Conservation (phyloP, 768 basidiomycete genomes). For the Lentinus tigrinus region DNA sequence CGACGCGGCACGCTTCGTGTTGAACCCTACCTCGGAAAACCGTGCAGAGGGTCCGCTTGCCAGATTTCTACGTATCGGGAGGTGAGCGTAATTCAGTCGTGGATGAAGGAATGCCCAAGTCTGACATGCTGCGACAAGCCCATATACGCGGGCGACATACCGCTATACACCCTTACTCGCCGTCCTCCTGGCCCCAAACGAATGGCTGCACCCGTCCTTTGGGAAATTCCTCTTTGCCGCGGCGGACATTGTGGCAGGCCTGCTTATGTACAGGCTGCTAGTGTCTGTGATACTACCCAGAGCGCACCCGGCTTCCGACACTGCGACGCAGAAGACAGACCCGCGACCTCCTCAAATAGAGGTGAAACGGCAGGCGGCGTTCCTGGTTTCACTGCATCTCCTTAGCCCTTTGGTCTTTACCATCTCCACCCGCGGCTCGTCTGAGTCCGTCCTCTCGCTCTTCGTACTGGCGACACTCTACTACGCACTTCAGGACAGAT, state of each 20-base stretch:
- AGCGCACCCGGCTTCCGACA: neutral
- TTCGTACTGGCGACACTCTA: conserved; percentile 74
- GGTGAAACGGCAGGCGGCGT: conserved; percentile 39
- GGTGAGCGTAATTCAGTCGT: conserved; percentile 60
- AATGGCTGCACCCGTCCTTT: conserved; percentile 77
- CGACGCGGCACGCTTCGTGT: conserved; percentile 79
- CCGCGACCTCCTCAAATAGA: neutral
- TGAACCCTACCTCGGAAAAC: conserved; percentile 41
- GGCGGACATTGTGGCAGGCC: conserved; percentile 79
- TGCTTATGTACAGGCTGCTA: conserved; percentile 66
- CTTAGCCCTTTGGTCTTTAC: conserved; percentile 94
- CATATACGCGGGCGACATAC: conserved; percentile 89
- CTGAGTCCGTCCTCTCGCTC: conserved; percentile 82
- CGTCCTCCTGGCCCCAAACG: conserved; percentile 76
- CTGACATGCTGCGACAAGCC: too few species aligned
- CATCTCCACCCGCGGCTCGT: conserved; percentile 96
- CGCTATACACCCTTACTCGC: conserved; percentile 96
- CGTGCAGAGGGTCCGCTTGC: conserved; percentile 61
- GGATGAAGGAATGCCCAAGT: too few species aligned
- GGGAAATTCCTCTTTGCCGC: conserved; percentile 88
- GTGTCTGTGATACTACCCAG: conserved; percentile 46
- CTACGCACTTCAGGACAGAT: conserved; percentile 53
- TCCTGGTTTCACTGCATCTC: conserved; percentile 74
- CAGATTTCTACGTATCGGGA: conserved; percentile 52
- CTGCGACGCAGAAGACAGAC: neutral